Base-by-base conservation (phyloP, 2,329 filamentous ascomycete genomes). In the Neofusicoccum sp. region DNA sequence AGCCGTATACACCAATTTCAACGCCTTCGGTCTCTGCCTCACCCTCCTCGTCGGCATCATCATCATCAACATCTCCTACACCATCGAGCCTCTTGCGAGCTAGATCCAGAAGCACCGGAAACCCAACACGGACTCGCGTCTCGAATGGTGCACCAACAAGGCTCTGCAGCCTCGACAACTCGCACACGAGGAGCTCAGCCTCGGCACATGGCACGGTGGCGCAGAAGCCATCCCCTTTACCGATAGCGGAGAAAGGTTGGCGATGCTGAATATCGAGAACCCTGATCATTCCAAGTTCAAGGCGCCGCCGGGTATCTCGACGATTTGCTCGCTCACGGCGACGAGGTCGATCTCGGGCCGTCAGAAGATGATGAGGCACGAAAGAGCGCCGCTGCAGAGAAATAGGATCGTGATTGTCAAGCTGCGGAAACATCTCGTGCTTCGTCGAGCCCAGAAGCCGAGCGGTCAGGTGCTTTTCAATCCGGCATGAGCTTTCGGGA, bases 1-100 rank as follows among this genome's bases (percentile, higher is more conserved):
- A 22, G 22, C 22, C 22, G 22, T 22, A 22, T 66, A 69, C 64
- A 65, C 66, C 44, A 22, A 22, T 22, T 22, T 22, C 22, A 22
- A 22, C 22, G 5, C 44, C 12, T 34, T 58, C 33, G 54, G 54
- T 2, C 7, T 58, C 33, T 41, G 2, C 31, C 41, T 43, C 7
- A 58, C 43, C 36, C 36, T 58, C 6, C n/a, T 22, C 29, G 6
- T 58, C n/a, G 54, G 54, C 7, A 22, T 7, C 31, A 6, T 58
- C 12, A n/a, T 58, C 14, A 43, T 58, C 37, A 41, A 2, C 14
- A 41, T n/a, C 8, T 41, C 37, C 37, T 41, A n/a, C 9, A 41
- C 37, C 14, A 8, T 41, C 14, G 37, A 41, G 14, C 37, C 37
- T 41, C 8, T 41, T 3, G 9, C 14, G 9, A 41, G 37, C 37